These are phyloP conservation scores for Cyclostephanos invisitatus DNA, from an alignment of 108 stramenopile species.

Conservation along the genomic window DNA sequence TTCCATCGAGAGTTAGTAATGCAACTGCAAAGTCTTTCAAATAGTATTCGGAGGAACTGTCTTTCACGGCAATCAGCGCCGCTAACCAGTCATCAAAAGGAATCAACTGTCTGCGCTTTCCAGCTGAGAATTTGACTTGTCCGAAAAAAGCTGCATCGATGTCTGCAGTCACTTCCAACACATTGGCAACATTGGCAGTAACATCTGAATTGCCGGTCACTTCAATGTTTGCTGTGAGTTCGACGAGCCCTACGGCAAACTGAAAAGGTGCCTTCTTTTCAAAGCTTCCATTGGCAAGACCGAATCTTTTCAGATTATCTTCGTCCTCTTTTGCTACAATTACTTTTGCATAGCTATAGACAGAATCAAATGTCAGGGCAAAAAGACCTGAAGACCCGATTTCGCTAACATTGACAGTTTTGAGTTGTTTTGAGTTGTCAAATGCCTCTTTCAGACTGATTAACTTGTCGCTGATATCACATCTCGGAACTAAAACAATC, in stretches of 20 bases:
- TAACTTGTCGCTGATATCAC: background rate
- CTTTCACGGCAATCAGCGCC: background rate
- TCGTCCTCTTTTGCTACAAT: background rate
- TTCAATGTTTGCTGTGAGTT: constrained; percentile 7
- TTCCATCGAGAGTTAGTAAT: constrained; percentile 32
- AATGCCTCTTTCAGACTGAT: constrained; percentile 1
- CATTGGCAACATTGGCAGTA: constrained; percentile 25
- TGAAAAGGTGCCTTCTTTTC: constrained; percentile 22
- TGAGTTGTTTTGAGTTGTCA: background rate
- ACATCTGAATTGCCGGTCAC: constrained; percentile 20
- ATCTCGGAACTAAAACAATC: background rate
- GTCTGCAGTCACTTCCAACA: constrained; percentile 22
- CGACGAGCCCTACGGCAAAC: constrained; percentile 11
- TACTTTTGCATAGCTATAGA: constrained; percentile 12
- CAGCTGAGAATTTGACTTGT: constrained; percentile 8
- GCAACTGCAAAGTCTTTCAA: constrained; percentile 18
- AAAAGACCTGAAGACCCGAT: constrained; percentile 12
- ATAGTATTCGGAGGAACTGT: constrained; percentile 8
- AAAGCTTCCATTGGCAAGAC: background rate
- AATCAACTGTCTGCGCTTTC: constrained; percentile 10
- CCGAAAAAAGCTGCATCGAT: constrained; percentile 14
- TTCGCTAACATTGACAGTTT: constrained; percentile 16
- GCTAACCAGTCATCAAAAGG: constrained; percentile 13
- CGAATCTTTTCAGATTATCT: background rate
- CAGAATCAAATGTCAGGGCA: constrained; percentile 29